Base-by-base conservation (phyloP, 2,329 filamentous ascomycete genomes). In the Decorospora gaudefroyi region DNA sequence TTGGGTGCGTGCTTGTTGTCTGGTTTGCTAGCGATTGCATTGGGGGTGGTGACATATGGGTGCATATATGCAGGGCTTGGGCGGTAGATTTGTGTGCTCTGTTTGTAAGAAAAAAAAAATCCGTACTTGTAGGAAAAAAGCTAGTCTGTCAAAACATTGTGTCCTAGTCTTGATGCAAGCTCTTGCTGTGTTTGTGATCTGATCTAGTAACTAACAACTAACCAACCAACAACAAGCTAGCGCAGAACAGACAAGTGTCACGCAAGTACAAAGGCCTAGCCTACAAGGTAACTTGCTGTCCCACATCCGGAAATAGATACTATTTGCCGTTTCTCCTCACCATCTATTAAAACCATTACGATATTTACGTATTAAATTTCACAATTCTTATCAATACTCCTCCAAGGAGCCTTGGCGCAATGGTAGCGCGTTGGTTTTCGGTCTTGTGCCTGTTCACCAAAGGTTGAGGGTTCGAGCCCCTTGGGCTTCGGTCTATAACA, bases 401-500 rank as follows among this genome's bases (percentile, higher is more conserved):
- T 6, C 29, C 9, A 16, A n/a, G 52, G 52, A 46, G 49, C 42
- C 39, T 60, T 60, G 57, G 57, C 57, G 57, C 57, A 60, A 60
- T 60, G 57, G 57, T 57, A 57, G 53, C 55, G 57, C 57, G 57
- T 59, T 60, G 57, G 57, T 60, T 60, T 60, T 60, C 57, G 57
- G 57, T 47, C 38, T 18, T 34, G 12, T 31, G 29, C 36, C 30
- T 45, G 50, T 47, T 35, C 56, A 60, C 57, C 57, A 60, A 58
- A 60, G 57, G 57, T 60, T 59, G 54, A 46, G 51, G 53, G 55
- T 51, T 53, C 52, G 52, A 59, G 38, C 50, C 55, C 55, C 50
- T 43, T 56, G 53, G 41, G 38, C 51, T 46, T 59, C 55, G 54
- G 25, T 41, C 33, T 46, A 36, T 40, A 13, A 23, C 6, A 23